phyloP scores from a whole-genome alignment of 2,329 filamentous ascomycete species.

The Aspergillus arachidicola region DNA sequence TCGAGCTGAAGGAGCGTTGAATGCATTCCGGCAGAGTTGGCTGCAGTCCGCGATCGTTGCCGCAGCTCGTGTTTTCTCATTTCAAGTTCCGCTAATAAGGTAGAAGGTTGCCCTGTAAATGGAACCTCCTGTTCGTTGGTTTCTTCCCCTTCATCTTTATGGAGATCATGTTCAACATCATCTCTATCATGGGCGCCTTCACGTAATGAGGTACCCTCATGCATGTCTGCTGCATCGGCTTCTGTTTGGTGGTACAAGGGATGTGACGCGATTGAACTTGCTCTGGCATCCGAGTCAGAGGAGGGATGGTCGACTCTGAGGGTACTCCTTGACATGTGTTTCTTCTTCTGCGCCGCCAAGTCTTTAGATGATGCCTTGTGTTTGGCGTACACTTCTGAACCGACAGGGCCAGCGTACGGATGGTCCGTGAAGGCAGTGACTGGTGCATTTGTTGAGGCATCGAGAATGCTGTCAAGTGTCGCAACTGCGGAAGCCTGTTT shows the following conservation, averaged over 20 bases:
- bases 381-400: constrained; percentile 68
- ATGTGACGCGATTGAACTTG: constrained; percentile 14
- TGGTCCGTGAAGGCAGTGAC: constrained; percentile 92
- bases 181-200: constrained; percentile 17
- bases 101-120: constrained; percentile 77
- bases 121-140: constrained; percentile 48
- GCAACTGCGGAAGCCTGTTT: constrained; percentile 80
- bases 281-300: constrained; percentile 20
- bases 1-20: constrained; percentile 89
- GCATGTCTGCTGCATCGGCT: constrained; percentile 21
- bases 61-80: constrained; percentile 88
- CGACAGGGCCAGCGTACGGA: constrained; percentile 74
- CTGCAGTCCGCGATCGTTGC: constrained; percentile 70
- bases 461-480: constrained; percentile 87
- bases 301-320: constrained; percentile 26
- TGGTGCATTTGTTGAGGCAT: constrained; percentile 84
- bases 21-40: constrained; percentile 77
- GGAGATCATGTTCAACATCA: constrained; percentile 16
- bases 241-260: constrained; percentile 20
- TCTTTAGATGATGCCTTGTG: constrained; percentile 30
- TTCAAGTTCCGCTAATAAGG: constrained; percentile 87
- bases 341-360: constrained; percentile 30
- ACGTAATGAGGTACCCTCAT: constrained; percentile 24
- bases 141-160: constrained; percentile 29
- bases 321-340: constrained; percentile 33